Evolutionary conservation across 352 stramenopile species (phyloP).

Genomic region (Globisporangium recalcitrans): DNA sequence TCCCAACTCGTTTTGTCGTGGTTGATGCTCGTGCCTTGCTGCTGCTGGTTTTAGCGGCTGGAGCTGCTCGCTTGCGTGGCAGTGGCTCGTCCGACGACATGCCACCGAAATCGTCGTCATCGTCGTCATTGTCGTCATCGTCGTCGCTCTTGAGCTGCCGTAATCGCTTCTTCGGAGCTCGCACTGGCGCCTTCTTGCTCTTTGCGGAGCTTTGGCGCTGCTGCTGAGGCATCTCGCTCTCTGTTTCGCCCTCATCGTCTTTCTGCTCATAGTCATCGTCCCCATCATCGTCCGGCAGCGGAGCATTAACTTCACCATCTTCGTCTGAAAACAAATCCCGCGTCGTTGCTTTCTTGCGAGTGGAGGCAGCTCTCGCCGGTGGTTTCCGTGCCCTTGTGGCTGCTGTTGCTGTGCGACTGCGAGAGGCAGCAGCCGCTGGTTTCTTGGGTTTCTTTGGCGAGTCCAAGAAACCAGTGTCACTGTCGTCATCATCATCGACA

Average conservation of each 20-base stretch:
- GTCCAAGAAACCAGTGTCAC: conserved; percentile 5
- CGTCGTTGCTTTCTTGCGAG: conserved; percentile 22
- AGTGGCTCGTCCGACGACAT: conserved; percentile 12
- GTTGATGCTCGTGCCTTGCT: conserved; percentile 13
- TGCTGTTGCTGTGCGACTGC: conserved; percentile 20
- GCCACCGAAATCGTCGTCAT: conserved; percentile 28
- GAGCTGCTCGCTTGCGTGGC: conserved; percentile 11
- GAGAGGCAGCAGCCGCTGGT: conserved; percentile 13
- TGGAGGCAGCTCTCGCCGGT: conserved; percentile 7
- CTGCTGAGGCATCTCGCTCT: conserved; percentile 25
- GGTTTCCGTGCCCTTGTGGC: background rate
- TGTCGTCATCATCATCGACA: conserved; percentile 19
- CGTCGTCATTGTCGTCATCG: conserved; percentile 29
- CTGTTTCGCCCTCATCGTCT: conserved; percentile 22
- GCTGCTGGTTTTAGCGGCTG: conserved; percentile 7
- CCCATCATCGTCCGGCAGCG: conserved; percentile 38
- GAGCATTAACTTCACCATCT: conserved; percentile 24
- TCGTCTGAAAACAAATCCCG: conserved; percentile 39
- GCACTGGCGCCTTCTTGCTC: conserved; percentile 8
- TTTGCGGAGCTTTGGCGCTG: conserved; percentile 10
- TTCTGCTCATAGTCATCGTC: conserved; percentile 61
- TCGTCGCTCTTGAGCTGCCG: conserved; percentile 26
- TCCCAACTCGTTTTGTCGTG: background rate
- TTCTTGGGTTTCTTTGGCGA: conserved; percentile 4
- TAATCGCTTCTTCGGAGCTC: conserved; percentile 32